These are phyloP conservation scores for Coemansia sp. DNA, from an alignment of 192 early-diverging fungal species.

Conservation along the genomic window DNA sequence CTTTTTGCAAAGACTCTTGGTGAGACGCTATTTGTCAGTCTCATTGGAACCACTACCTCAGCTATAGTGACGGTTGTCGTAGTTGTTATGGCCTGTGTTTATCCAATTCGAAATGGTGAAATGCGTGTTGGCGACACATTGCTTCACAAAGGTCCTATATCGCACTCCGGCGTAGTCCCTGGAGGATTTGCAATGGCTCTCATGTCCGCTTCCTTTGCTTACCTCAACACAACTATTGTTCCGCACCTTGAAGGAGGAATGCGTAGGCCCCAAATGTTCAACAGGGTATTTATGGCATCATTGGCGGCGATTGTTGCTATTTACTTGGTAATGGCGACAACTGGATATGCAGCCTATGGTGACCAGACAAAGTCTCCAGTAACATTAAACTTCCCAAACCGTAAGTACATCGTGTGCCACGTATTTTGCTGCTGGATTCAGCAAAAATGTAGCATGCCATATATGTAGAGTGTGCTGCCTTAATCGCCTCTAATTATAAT, in stretches of 20 bases:
- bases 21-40: slow-evolving; percentile 69
- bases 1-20: slow-evolving; percentile 74
- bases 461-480: not conserved
- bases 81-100: slow-evolving; percentile 50
- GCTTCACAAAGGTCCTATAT: slow-evolving; percentile 8
- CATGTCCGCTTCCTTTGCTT: slow-evolving; percentile 69
- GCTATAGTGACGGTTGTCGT: slow-evolving; percentile 64
- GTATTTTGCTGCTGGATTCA: too few species aligned
- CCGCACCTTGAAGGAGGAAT: slow-evolving; percentile 76
- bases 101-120: slow-evolving; percentile 35
- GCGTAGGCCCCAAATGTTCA: slow-evolving; percentile 67
- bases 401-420: slow-evolving; percentile 16
- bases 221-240: slow-evolving; percentile 73
- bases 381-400: slow-evolving; percentile 64
- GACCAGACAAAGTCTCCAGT: slow-evolving; percentile 63
- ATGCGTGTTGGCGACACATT: slow-evolving; percentile 31
- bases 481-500: not conserved
- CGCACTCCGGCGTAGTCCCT: slow-evolving; percentile 32
- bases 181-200: slow-evolving; percentile 63
- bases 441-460: not conserved
- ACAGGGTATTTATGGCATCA: slow-evolving; percentile 57
- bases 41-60: slow-evolving; percentile 67
- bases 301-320: slow-evolving; percentile 63
- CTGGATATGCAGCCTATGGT: slow-evolving; percentile 76
- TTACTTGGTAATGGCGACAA: slow-evolving; percentile 68